Percentiles rank a stretch among this genome's conserved stretches.
These are phyloP conservation scores for Triticum aestivum DNA, from an alignment of 176 grass and related monocot species.

Conservation along the genomic window DNA sequence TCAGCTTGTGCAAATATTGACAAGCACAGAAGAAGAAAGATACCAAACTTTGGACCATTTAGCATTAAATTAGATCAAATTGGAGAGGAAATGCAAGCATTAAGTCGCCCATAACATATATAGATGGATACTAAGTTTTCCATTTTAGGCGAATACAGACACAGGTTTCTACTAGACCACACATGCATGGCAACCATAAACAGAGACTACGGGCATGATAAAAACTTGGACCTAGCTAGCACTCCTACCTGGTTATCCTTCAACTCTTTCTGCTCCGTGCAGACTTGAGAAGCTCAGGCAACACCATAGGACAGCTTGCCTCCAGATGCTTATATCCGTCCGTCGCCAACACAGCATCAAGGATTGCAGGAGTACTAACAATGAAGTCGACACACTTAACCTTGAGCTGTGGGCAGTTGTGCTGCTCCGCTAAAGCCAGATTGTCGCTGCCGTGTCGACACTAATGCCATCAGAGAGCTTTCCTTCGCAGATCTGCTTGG, in stretches of 20 bases:
- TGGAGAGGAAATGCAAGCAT: neutral
- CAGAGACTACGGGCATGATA: neutral
- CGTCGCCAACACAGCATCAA: no score
- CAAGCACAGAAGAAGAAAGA: neutral
- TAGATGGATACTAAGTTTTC: neutral
- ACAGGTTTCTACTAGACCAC: no score
- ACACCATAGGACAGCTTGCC: no score
- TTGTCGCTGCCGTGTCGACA: no score
- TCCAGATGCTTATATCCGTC: no score
- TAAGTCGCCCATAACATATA: neutral
- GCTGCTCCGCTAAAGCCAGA: no score
- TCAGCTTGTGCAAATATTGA: neutral
- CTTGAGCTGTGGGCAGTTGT: no score
- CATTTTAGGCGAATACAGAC: neutral
- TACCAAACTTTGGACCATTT: neutral
- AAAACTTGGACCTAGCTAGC: neutral
- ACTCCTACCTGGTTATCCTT: neutral
- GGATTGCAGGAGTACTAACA: no score
- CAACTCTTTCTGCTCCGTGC: neutral
- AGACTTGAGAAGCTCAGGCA: no score
- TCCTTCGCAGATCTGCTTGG: neutral
- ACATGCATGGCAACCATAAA: neutral
- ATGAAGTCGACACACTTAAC: no score
- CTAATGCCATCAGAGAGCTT: no score
- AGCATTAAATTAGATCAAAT: neutral